Percentiles rank a stretch among this genome's conserved stretches.
These are phyloP conservation scores for Euptelea pleiosperma DNA, from an alignment of 164 flowering plant species.

Conservation along the genomic window DNA sequence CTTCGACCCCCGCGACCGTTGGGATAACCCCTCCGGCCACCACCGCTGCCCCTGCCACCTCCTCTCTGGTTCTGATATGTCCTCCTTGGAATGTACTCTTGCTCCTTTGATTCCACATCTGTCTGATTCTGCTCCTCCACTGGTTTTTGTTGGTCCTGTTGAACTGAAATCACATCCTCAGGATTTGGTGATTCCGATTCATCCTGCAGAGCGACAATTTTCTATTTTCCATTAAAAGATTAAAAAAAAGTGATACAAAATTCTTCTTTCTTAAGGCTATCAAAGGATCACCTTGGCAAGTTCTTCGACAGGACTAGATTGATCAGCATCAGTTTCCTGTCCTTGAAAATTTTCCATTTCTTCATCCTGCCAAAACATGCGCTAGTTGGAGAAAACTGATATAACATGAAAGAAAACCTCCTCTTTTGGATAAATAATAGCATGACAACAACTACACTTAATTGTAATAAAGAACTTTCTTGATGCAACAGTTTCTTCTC, in stretches of 20 bases:
- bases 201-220: slow-evolving; percentile 41
- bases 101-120: slow-evolving; percentile 44
- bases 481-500: too few relatives aligned
- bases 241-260: not conserved
- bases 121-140: slow-evolving; percentile 29
- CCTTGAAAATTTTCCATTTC: slow-evolving; percentile 32
- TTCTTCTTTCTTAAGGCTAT: not conserved
- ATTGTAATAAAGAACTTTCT: too few relatives aligned
- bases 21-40: slow-evolving; percentile 55
- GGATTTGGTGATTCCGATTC: slow-evolving; percentile 30
- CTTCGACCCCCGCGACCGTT: slow-evolving; percentile 73
- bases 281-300: slow-evolving; percentile 35
- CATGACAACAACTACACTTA: too few relatives aligned
- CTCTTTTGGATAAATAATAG: too few relatives aligned
- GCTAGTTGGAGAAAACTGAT: slow-evolving; percentile 4
- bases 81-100: slow-evolving; percentile 44
- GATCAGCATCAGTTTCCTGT: slow-evolving; percentile 34
- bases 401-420: too few relatives aligned
- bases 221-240: slow-evolving; percentile 1
- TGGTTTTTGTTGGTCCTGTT: slow-evolving; percentile 34
- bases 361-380: slow-evolving; percentile 39
- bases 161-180: slow-evolving; percentile 24
- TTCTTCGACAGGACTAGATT: slow-evolving; percentile 39
- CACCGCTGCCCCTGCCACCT: slow-evolving; percentile 53
- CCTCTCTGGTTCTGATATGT: slow-evolving; percentile 60